phyloP scores from a whole-genome alignment of 768 basidiomycete species.

The Mycena sanguinolenta region DNA sequence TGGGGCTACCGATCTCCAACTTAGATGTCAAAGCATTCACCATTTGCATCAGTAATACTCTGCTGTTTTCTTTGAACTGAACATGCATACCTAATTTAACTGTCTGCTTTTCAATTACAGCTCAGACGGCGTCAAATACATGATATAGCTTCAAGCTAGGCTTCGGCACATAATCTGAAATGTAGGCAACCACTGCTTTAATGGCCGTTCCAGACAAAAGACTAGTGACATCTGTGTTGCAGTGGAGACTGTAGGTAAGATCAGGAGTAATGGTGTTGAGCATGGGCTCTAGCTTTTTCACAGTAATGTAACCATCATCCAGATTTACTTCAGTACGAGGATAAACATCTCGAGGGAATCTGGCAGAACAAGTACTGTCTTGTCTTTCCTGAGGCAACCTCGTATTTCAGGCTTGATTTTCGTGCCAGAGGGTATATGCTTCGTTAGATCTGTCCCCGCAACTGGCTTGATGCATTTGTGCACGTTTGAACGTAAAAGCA shows the following conservation, averaged over 20 bases:
- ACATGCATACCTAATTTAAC: too few relatives aligned
- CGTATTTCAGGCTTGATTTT: constrained; percentile 21
- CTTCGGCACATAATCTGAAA: too few relatives aligned
- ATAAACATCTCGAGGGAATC: constrained; percentile 47
- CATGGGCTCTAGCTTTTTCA: constrained; percentile 42
- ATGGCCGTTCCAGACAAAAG: too few relatives aligned
- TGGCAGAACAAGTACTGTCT: constrained; percentile 46
- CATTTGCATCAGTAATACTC: constrained; percentile 41
- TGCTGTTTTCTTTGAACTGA: too few relatives aligned
- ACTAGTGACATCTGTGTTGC: too few relatives aligned
- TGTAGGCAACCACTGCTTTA: too few relatives aligned
- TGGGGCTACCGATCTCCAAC: constrained; percentile 15
- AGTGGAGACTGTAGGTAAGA: too few relatives aligned
- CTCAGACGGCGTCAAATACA: too few relatives aligned
- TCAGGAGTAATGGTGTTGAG: too few relatives aligned
- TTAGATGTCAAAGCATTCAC: constrained; percentile 38
- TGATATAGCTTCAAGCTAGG: too few relatives aligned
- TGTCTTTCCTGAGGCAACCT: constrained; percentile 47
- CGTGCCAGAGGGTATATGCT: constrained; percentile 28
- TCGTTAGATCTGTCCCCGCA: constrained; percentile 21
- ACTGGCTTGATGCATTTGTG: constrained; percentile 41
- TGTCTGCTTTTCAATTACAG: too few relatives aligned
- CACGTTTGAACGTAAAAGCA: constrained; percentile 45
- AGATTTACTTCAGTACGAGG: constrained; percentile 43
- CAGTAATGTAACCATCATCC: constrained; percentile 41